These are phyloP conservation scores for Aciculoconidium aculeatum DNA, from an alignment of 805 yeast genomes.

Conservation along the genomic window DNA sequence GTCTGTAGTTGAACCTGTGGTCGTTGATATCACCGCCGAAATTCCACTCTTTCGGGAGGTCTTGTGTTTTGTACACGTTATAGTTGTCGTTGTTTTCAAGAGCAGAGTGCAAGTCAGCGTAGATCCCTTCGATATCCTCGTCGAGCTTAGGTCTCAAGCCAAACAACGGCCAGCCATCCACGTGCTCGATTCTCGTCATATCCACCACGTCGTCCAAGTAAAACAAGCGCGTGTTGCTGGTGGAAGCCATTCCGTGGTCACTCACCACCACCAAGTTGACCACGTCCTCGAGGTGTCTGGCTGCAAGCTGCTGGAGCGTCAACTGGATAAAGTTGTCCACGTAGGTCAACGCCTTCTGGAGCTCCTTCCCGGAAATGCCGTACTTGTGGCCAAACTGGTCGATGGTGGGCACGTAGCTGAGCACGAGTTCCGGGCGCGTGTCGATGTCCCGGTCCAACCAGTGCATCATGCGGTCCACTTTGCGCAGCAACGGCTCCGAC, in stretches of 20 bases:
- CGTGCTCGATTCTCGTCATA: conserved; percentile 47
- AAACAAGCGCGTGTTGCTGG: conserved; percentile 61
- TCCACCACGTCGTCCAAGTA: conserved; percentile 69
- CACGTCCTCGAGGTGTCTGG: conserved; percentile 54
- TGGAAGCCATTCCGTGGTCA: conserved; percentile 94
- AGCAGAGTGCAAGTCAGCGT: conserved; percentile 32
- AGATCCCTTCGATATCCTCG: conserved; percentile 39
- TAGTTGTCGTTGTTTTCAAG: conserved; percentile 29
- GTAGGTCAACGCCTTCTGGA: conserved; percentile 47
- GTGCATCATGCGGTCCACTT: conserved; percentile 49
- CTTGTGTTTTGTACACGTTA: conserved; percentile 47
- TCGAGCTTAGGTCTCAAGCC: conserved; percentile 59
- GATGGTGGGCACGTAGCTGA: conserved; percentile 76
- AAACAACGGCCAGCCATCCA: conserved; percentile 82
- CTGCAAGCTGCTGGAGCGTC: conserved; percentile 41
- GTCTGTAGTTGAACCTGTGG: conserved; percentile 47
- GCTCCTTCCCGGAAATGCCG: conserved; percentile 61
- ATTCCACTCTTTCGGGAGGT: conserved; percentile 47
- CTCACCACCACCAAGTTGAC: conserved; percentile 76
- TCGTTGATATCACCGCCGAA: conserved; percentile 40
- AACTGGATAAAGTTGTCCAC: conserved; percentile 63
- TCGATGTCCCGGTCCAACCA: conserved; percentile 60
- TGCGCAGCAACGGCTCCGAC: conserved; percentile 51
- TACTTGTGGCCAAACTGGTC: conserved; percentile 71
- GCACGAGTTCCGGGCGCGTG: conserved; percentile 66